phyloP scores from a whole-genome alignment of 352 stramenopile genomes.

The Plasmopara viticola region DNA sequence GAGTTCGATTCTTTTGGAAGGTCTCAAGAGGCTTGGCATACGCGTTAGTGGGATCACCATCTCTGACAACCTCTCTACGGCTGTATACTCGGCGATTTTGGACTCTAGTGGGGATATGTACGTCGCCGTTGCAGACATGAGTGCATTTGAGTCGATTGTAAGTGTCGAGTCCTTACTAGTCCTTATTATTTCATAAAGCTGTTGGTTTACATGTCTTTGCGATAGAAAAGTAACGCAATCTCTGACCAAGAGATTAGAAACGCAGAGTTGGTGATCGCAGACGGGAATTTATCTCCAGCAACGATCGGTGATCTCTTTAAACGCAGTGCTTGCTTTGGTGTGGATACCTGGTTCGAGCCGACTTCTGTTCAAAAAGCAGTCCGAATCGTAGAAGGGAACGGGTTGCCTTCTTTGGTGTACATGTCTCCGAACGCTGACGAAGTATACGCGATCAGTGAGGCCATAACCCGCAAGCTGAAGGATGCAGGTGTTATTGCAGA shows the following conservation, averaged over 20 bases:
- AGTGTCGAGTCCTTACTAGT: conserved; percentile 5
- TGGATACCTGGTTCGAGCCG: conserved; percentile 77
- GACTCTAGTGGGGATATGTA: conserved; percentile 74
- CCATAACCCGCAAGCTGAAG: conserved; percentile 30
- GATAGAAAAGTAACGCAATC: conserved; percentile 40
- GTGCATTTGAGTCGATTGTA: conserved; percentile 70
- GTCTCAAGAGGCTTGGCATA: conserved; percentile 54
- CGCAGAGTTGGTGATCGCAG: conserved; percentile 55
- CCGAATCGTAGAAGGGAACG: conserved; percentile 45
- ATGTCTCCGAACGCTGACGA: conserved; percentile 79
- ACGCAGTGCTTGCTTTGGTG: conserved; percentile 30
- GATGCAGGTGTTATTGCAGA: conserved; percentile 18
- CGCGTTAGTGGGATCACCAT: conserved; percentile 51
- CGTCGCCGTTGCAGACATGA: conserved; percentile 84
- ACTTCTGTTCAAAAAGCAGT: conserved; percentile 80
- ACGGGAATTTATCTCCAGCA: conserved; percentile 64
- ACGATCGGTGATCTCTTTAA: conserved; percentile 42
- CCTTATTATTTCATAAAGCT: not conserved
- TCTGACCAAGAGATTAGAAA: conserved; percentile 40
- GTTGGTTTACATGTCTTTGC: not conserved
- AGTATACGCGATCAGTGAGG: conserved; percentile 58
- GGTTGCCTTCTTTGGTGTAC: conserved; percentile 48
- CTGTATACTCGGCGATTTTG: conserved; percentile 83
- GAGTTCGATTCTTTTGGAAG: conserved; percentile 67
- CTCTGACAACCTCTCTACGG: conserved; percentile 50